A percentile compares a stretch with the other conserved stretches of the same genome.
Evolutionary conservation across 805 yeast genomes (phyloP).

Genomic region (Saccharomyces eubayanus): DNA sequence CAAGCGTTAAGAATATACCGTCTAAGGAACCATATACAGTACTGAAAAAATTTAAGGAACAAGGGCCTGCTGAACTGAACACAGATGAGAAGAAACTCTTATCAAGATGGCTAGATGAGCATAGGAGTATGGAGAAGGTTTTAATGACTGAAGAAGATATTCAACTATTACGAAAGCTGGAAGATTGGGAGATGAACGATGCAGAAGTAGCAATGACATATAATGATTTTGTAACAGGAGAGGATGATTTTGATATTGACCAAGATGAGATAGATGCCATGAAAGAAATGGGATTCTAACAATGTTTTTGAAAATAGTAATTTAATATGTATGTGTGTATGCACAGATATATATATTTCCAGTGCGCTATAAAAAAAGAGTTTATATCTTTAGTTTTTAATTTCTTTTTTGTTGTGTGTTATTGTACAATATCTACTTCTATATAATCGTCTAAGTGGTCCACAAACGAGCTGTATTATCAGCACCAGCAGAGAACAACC

Average conservation of each 20-base stretch:
- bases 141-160: background rate
- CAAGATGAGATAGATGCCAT: conserved; percentile 22
- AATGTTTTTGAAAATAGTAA: background rate
- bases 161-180: background rate
- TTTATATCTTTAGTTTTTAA: background rate
- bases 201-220: background rate
- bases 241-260: conserved; percentile 15
- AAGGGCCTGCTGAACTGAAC: background rate
- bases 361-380: background rate
- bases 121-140: background rate
- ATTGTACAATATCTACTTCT: background rate
- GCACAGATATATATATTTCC: background rate
- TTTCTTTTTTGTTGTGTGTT: background rate
- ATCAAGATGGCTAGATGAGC: background rate
- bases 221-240: background rate
- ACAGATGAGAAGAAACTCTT: background rate
- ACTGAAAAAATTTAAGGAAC: background rate
- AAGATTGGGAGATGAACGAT: conserved; percentile 1
- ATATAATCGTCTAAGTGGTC: conserved; percentile 56
- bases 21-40: background rate
- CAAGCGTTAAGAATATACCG: background rate
- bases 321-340: background rate
- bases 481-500: conserved; percentile 96
- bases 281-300: conserved; percentile 16
- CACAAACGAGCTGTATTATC: conserved; percentile 92